These are phyloP conservation scores for Metschnikowia gelsemii DNA, from an alignment of 805 yeast species.

Conservation along the genomic window DNA sequence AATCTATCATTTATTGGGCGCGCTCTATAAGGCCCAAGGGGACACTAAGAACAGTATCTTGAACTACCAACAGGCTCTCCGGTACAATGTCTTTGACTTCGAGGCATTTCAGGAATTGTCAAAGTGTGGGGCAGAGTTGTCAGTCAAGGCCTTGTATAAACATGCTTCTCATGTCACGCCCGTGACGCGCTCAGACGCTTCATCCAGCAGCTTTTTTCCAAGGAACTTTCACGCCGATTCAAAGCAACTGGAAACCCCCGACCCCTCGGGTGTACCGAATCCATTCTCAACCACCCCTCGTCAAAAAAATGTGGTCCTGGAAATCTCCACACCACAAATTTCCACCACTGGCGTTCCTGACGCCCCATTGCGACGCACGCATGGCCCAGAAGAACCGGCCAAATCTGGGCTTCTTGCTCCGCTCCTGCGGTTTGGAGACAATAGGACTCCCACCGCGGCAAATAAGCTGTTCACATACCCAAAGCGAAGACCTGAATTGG, in stretches of 20 bases:
- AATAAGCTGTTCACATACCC: constrained; percentile 14
- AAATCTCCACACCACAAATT: constrained; percentile 21
- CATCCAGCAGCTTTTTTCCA: constrained; percentile 8
- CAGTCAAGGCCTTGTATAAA: constrained; percentile 55
- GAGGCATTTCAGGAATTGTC: constrained; percentile 82
- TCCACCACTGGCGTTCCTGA: constrained; percentile 31
- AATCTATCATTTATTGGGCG: constrained; percentile 66
- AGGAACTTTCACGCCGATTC: constrained; percentile 8
- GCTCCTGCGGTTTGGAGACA: constrained; percentile 11
- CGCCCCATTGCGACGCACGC: constrained; percentile 35
- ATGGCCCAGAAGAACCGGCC: constrained; percentile 13
- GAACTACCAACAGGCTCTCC: constrained; percentile 66
- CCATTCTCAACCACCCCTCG: constrained; percentile 37
- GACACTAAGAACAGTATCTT: constrained; percentile 64
- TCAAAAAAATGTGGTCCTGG: constrained; percentile 11
- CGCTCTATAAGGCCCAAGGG: constrained; percentile 56
- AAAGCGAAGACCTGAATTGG: constrained; percentile 15
- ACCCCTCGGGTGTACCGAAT: constrained; percentile 14
- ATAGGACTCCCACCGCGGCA: constrained; percentile 17
- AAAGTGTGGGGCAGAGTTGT: constrained; percentile 66
- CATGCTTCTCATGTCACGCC: constrained; percentile 9
- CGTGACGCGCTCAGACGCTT: background rate
- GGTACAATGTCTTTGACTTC: constrained; percentile 76
- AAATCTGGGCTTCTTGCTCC: constrained; percentile 10
- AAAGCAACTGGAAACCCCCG: constrained; percentile 8